A percentile compares a stretch with the other conserved stretches of the same genome.
phyloP scores from a whole-genome alignment of 371 early-diverging fungal species.

The Mortierella sp. region DNA sequence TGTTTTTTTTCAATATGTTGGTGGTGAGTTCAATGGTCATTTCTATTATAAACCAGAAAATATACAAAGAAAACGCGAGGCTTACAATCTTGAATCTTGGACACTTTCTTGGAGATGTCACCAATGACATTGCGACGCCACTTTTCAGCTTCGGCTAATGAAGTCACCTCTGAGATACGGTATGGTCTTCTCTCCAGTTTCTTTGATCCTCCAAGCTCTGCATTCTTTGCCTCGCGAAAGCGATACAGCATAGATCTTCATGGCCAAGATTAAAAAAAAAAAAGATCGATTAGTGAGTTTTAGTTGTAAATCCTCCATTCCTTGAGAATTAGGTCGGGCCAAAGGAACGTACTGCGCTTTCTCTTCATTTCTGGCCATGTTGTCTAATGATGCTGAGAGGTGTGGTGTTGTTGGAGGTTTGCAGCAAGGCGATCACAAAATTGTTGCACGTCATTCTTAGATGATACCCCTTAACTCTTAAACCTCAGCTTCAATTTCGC shows the following conservation, averaged over 20 bases:
- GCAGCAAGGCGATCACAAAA: too few species aligned
- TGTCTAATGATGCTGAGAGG: conserved; percentile 11
- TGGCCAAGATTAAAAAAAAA: not conserved
- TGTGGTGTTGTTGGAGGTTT: not conserved
- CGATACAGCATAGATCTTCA: conserved; percentile 94
- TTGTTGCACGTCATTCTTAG: too few species aligned
- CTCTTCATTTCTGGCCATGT: conserved; percentile 95
- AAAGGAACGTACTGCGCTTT: conserved; percentile 85
- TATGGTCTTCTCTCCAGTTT: conserved; percentile 81
- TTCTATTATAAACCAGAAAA: not conserved
- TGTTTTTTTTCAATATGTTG: not conserved
- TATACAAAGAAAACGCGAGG: not conserved
- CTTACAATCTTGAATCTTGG: conserved; percentile 92
- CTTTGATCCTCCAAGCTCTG: conserved; percentile 81
- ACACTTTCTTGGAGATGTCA: conserved; percentile 89
- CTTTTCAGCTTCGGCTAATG: conserved; percentile 84
- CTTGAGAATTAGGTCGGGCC: not conserved
- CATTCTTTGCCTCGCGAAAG: conserved; percentile 93
- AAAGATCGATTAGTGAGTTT: conserved; percentile 4
- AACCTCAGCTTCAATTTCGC: too few species aligned
- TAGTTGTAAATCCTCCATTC: not conserved
- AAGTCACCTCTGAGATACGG: conserved; percentile 76
- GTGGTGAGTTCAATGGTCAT: not conserved
- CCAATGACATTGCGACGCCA: conserved; percentile 92
- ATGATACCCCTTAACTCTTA: too few species aligned